phyloP scores from a whole-genome alignment of 2,329 filamentous ascomycete genomes.

The Paramyrothecium roridum region DNA sequence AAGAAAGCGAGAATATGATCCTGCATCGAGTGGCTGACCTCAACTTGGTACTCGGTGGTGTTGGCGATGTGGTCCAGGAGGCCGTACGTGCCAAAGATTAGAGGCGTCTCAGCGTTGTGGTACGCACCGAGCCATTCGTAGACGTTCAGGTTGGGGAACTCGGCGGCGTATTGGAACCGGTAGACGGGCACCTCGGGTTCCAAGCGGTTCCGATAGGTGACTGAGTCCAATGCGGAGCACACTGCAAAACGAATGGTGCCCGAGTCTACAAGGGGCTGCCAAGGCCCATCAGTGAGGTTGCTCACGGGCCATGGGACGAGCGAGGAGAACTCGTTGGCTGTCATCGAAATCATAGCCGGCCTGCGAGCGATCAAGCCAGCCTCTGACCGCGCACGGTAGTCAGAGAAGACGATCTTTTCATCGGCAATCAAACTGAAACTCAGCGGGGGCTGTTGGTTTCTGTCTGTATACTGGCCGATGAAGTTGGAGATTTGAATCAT shows the following conservation, averaged over 20 bases:
- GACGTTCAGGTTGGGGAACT: conserved; percentile 36
- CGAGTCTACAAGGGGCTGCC: conserved; percentile 9
- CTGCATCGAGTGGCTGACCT: conserved; percentile 20
- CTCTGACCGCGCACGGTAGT: conserved; percentile 22
- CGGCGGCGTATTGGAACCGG: conserved; percentile 35
- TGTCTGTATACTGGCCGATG: conserved; percentile 23
- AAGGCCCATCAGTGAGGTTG: conserved; percentile 21
- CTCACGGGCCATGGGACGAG: conserved; percentile 20
- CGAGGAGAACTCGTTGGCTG: conserved; percentile 26
- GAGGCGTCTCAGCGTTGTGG: conserved; percentile 32
- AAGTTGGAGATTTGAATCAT: conserved; percentile 25
- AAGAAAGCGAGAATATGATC: conserved; percentile 21
- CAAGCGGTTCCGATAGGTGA: conserved; percentile 18
- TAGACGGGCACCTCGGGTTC: conserved; percentile 26
- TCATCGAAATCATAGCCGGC: conserved; percentile 27
- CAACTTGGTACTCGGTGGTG: conserved; percentile 18
- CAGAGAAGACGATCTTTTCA: conserved; percentile 22
- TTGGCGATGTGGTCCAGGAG: conserved; percentile 15
- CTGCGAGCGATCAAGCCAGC: conserved; percentile 18
- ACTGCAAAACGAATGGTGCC: conserved; percentile 13
- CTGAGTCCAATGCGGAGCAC: conserved; percentile 23
- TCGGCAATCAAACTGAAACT: conserved; percentile 22
- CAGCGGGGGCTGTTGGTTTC: conserved; percentile 13
- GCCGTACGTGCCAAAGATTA: conserved; percentile 34
- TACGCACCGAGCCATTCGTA: conserved; percentile 38